Conservation (phyloP, 2,329 filamentous ascomycete genomes). For the Pseudofabraea citricarpa region DNA sequence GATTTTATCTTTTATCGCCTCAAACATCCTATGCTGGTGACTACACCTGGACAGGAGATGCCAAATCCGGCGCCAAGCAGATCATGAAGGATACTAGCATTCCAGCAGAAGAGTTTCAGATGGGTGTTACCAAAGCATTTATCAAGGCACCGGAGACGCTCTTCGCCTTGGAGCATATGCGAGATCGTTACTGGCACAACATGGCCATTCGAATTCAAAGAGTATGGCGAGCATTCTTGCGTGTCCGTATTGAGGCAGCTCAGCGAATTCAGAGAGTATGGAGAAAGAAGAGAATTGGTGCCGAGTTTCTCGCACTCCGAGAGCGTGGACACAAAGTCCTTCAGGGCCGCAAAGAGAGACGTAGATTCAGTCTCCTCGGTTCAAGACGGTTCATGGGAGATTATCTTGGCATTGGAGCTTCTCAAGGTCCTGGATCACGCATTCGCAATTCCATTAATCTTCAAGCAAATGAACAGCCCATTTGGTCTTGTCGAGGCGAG, state of each 20-base stretch:
- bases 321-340: conserved; percentile 84
- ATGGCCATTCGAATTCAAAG: conserved; percentile 98
- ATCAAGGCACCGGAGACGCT: conserved; percentile 97
- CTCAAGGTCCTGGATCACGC: conserved; percentile 72
- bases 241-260: conserved; percentile 87
- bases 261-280: conserved; percentile 93
- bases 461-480: conserved; percentile 63
- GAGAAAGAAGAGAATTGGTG: conserved; percentile 86
- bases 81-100: conserved; percentile 97
- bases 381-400: conserved; percentile 92
- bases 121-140: conserved; percentile 95
- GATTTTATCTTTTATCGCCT: conserved; percentile 91
- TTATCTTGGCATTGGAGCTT: conserved; percentile 84
- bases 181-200: conserved; percentile 98
- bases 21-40: conserved; percentile 95
- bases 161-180: conserved; percentile 95
- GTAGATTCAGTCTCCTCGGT: conserved; percentile 85
- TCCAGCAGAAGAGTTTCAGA: conserved; percentile 90
- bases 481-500: conserved; percentile 92
- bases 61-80: conserved; percentile 81
- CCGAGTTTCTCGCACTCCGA: conserved; percentile 82
- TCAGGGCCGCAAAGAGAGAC: conserved; percentile 80
- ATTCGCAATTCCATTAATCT: conserved; percentile 73
- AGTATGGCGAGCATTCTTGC: conserved; percentile 93
- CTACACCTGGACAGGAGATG: conserved; percentile 90